Evolutionary conservation across 108 stramenopile species (phyloP).

Genomic region (Poteriospumella lacustris): DNA sequence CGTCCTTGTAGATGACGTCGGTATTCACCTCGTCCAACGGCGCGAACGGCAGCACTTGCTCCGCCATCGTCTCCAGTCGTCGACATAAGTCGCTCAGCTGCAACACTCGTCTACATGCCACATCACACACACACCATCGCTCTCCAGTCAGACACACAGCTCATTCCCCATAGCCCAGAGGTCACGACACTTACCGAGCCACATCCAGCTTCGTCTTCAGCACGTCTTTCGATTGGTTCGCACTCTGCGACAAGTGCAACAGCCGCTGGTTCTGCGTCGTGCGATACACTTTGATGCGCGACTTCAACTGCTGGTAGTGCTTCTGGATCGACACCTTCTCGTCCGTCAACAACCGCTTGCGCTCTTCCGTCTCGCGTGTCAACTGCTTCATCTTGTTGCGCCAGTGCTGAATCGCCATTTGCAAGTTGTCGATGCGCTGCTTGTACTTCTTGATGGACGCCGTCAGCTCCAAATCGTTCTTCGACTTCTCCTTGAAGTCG

Average conservation of each 20-base stretch:
- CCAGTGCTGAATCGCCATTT: constrained; percentile 52
- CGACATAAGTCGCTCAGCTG: constrained; percentile 55
- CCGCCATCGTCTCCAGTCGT: constrained; percentile 57
- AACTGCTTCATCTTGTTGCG: constrained; percentile 58
- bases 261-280: constrained; percentile 37
- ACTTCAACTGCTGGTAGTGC: constrained; percentile 61
- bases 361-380: constrained; percentile 47
- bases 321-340: constrained; percentile 53
- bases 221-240: constrained; percentile 37
- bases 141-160: too few species aligned
- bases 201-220: constrained; percentile 18
- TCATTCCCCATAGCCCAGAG: too few species aligned
- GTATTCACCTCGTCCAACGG: constrained; percentile 13
- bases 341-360: constrained; percentile 48
- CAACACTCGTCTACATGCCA: constrained; percentile 46
- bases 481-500: constrained; percentile 59
- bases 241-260: constrained; percentile 50
- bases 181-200: too few species aligned
- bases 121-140: too few species aligned
- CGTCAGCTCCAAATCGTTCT: constrained; percentile 50
- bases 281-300: constrained; percentile 52
- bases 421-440: constrained; percentile 52
- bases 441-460: constrained; percentile 53
- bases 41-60: constrained; percentile 52
- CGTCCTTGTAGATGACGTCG: constrained; percentile 18